phyloP scores from a whole-genome alignment of 345 rosid species.

The Excoecaria cochinchinensis region DNA sequence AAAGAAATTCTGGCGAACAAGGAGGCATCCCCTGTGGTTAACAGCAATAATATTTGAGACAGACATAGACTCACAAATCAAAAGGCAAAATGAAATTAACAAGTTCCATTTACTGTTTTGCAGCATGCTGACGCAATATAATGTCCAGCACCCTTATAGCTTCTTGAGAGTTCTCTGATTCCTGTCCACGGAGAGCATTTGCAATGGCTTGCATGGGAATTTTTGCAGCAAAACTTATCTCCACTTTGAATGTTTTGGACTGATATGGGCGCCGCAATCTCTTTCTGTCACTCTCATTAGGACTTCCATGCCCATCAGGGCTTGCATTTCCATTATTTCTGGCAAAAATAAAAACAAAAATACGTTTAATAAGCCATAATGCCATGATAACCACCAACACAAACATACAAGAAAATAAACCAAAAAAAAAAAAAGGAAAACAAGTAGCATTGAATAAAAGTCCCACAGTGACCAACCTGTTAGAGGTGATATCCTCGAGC shows the following conservation, averaged over 20 bases:
- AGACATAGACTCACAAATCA: not conserved
- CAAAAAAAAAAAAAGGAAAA: not conserved
- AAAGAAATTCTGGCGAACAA: slow-evolving; percentile 85
- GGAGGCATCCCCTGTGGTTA: slow-evolving; percentile 79
- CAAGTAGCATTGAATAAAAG: not conserved
- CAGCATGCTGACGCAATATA: slow-evolving; percentile 81
- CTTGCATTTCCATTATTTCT: slow-evolving; percentile 58
- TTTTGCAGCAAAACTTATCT: slow-evolving; percentile 69
- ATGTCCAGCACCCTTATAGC: slow-evolving; percentile 80
- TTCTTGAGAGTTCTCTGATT: slow-evolving; percentile 69
- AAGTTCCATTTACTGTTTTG: slow-evolving; percentile 61
- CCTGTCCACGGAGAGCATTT: slow-evolving; percentile 73
- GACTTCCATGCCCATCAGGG: slow-evolving; percentile 45
- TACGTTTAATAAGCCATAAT: not conserved
- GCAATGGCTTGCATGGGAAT: slow-evolving; percentile 86
- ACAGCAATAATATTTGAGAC: not conserved
- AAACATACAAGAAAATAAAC: not conserved
- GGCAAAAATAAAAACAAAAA: slow-evolving; percentile 5
- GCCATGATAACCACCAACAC: not conserved
- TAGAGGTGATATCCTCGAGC: slow-evolving; percentile 63
- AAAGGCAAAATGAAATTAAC: not conserved
- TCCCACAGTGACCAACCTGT: slow-evolving; percentile 37
- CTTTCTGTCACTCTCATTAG: slow-evolving; percentile 55
- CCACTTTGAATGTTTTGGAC: slow-evolving; percentile 62
- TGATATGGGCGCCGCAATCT: slow-evolving; percentile 57